Evolutionary conservation across 2,329 filamentous ascomycete species (phyloP).

Genomic region (Hansfordia pulvinata): DNA sequence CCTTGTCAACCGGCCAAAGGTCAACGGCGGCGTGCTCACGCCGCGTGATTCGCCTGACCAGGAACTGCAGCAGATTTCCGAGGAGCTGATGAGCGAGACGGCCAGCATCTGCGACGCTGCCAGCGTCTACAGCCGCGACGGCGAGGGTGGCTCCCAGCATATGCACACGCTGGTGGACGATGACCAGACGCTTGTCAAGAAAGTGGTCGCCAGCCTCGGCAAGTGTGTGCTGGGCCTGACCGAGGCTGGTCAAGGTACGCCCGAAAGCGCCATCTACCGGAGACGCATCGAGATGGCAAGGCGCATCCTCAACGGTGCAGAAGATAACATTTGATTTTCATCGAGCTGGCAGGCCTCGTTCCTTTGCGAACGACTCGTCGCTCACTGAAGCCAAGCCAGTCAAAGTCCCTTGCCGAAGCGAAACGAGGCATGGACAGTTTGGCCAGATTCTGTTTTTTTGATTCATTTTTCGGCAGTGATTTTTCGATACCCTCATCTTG

Average conservation of each 20-base stretch:
- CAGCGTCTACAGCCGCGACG: conserved; percentile 11
- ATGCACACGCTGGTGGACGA: conserved; percentile 36
- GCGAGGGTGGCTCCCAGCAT: conserved; percentile 19
- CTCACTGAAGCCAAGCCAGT: no score
- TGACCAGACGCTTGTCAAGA: conserved; percentile 46
- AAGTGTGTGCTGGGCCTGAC: conserved; percentile 45
- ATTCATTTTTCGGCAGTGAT: no score
- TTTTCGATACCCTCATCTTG: no score
- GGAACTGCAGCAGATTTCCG: conserved; percentile 31
- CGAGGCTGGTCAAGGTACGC: conserved; percentile 36
- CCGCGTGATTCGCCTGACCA: conserved; percentile 34
- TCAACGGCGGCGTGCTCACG: conserved; percentile 30
- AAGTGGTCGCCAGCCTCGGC: conserved; percentile 44
- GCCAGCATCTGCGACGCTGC: conserved; percentile 24
- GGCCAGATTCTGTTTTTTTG: no score
- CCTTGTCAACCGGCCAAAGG: conserved; percentile 37
- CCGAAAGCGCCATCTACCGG: conserved; percentile 51
- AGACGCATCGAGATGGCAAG: conserved; percentile 63
- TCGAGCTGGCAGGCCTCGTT: no score
- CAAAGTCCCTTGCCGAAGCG: no score
- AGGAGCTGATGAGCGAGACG: conserved; percentile 33
- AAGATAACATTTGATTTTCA: conserved; percentile 18
- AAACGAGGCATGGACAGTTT: no score
- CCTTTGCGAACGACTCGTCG: no score
- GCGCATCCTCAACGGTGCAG: conserved; percentile 56